Evolutionary conservation across 2,329 filamentous ascomycete species (phyloP).

Genomic region (Cladosporium sphaerospermum): DNA sequence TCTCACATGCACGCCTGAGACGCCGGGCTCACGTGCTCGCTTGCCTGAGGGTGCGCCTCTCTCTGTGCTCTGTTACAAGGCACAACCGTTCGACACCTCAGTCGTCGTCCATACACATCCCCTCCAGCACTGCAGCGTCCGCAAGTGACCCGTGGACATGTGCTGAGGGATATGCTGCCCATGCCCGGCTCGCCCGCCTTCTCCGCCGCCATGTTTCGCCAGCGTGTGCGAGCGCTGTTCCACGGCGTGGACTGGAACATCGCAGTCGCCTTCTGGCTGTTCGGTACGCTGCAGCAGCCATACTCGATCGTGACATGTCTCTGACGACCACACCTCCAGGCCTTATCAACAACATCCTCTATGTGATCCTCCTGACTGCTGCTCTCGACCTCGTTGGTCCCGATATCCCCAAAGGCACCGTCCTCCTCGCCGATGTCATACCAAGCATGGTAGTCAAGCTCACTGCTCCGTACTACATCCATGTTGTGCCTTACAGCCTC

Average conservation of each 20-base stretch:
- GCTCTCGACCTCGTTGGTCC: constrained; percentile 92
- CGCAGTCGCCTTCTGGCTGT: constrained; percentile 82
- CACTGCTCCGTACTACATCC: constrained; percentile 87
- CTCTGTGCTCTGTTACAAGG: no score
- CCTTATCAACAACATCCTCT: constrained; percentile 94
- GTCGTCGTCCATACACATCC: no score
- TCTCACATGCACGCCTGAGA: no score
- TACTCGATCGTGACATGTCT: background rate
- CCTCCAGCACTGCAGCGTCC: background rate
- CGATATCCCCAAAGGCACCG: constrained; percentile 77
- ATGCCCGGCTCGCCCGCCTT: constrained; percentile 54
- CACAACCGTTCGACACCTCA: no score
- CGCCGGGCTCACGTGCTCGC: no score
- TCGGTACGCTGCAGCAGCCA: constrained; percentile 54
- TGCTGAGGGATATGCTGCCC: constrained; percentile 35
- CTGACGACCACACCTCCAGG: constrained; percentile 44
- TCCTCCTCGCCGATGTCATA: constrained; percentile 86
- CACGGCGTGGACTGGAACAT: constrained; percentile 65
- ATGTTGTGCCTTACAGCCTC: constrained; percentile 70
- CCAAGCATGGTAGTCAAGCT: constrained; percentile 87
- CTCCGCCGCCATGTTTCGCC: constrained; percentile 68
- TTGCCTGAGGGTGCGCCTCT: no score
- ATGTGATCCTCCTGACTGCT: constrained; percentile 91
- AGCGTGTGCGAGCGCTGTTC: constrained; percentile 58
- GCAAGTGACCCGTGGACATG: background rate